Evolutionary conservation across 805 yeast species (phyloP).

Genomic region (Millerozyma miso): DNA sequence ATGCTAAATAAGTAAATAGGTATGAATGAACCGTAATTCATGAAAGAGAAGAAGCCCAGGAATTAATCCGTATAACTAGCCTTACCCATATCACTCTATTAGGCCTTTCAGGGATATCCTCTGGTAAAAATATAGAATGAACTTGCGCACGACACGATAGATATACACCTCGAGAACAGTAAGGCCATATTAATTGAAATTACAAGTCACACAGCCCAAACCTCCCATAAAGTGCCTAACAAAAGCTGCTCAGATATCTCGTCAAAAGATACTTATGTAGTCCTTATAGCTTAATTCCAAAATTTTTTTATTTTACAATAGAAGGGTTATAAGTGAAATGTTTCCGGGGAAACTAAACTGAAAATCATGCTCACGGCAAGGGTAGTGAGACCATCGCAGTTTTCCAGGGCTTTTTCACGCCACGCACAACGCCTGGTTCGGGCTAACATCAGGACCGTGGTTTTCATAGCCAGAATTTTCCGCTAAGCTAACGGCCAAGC

Average conservation of each 20-base stretch:
- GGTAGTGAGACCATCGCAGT: slow-evolving; percentile 2
- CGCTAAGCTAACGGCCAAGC: background rate
- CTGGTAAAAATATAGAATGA: no score
- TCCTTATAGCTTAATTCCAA: background rate
- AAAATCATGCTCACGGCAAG: slow-evolving; percentile 6
- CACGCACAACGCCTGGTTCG: background rate
- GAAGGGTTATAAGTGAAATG: slow-evolving; percentile 6
- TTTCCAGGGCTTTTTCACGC: background rate
- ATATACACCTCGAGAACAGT: no score
- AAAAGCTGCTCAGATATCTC: background rate
- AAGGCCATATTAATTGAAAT: no score
- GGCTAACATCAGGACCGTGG: background rate
- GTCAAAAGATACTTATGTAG: background rate
- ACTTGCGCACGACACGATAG: no score
- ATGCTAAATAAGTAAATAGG: no score
- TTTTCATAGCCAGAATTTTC: background rate
- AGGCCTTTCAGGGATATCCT: no score
- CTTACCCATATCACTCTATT: no score
- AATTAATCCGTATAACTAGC: no score
- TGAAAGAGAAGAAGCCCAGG: no score
- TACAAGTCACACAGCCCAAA: no score
- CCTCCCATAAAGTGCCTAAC: no score
- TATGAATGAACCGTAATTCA: no score
- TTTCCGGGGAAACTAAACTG: slow-evolving; percentile 3
- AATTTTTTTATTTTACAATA: slow-evolving; percentile 3